phyloP scores from a whole-genome alignment of 2,329 filamentous ascomycete species.

The Fonsecaea pugnacius region DNA sequence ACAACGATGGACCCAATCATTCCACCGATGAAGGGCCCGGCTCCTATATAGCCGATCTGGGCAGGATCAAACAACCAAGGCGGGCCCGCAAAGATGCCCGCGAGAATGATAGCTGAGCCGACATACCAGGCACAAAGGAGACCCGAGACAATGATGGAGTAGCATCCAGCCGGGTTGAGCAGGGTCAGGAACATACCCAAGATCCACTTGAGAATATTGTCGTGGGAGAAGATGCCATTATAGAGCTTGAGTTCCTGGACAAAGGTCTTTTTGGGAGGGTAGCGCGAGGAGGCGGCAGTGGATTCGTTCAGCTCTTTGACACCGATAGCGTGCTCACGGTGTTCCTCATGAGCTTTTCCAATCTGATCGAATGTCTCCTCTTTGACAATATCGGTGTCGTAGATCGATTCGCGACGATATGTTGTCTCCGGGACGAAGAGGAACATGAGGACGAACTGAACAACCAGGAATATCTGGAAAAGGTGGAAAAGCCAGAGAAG shows the following conservation, averaged over 20 bases:
- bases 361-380: conserved; percentile 18
- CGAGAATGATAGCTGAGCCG: conserved; percentile 38
- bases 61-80: conserved; percentile 41
- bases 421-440: conserved; percentile 39
- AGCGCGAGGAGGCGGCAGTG: not conserved
- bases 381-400: conserved; percentile 34
- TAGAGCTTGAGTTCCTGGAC: conserved; percentile 34
- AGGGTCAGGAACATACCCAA: conserved; percentile 41
- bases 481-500: conserved; percentile 33
- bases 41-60: conserved; percentile 38
- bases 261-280: conserved; percentile 32
- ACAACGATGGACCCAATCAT: conserved; percentile 46
- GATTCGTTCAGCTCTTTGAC: conserved; percentile 16
- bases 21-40: conserved; percentile 30
- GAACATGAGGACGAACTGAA: conserved; percentile 37
- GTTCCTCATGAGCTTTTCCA: conserved; percentile 13
- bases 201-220: conserved; percentile 38
- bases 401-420: conserved; percentile 33
- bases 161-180: conserved; percentile 40
- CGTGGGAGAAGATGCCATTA: conserved; percentile 31
- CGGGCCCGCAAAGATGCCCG: conserved; percentile 41
- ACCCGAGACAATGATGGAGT: conserved; percentile 31
- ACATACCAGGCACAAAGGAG: conserved; percentile 38
- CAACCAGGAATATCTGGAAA: conserved; percentile 36
- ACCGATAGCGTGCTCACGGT: conserved; percentile 18